Evolutionary conservation across 805 yeast species (phyloP).

Genomic region (Ogataea populi-albae): DNA sequence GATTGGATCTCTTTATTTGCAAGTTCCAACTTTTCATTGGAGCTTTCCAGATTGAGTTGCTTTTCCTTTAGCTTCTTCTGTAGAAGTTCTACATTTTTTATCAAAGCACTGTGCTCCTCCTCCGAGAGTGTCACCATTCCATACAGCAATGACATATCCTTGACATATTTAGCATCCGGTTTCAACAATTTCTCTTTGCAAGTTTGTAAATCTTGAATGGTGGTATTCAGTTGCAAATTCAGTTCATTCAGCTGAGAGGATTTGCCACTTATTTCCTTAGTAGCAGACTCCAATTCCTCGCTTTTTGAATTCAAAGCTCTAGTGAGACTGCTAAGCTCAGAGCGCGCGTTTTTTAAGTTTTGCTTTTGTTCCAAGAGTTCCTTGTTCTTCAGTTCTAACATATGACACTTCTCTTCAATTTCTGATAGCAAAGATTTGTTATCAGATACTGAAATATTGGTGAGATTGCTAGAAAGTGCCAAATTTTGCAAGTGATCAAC

Average conservation of each 20-base stretch:
- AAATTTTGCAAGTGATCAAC: no score
- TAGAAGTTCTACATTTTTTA: slow-evolving; percentile 2
- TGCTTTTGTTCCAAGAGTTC: no score
- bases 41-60: no score
- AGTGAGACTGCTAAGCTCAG: no score
- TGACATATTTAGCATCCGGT: slow-evolving; percentile 23
- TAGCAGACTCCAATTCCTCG: slow-evolving; percentile 1
- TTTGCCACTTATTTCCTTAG: slow-evolving; percentile 2
- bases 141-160: slow-evolving; percentile 8
- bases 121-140: slow-evolving; percentile 6
- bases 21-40: no score
- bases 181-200: slow-evolving; percentile 8
- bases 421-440: no score
- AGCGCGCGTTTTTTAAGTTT: no score
- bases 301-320: not conserved
- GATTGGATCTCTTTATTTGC: no score
- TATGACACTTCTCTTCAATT: no score
- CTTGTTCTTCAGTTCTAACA: no score
- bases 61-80: slow-evolving; percentile 6
- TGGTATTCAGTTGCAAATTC: slow-evolving; percentile 13
- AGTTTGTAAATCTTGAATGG: slow-evolving; percentile 1
- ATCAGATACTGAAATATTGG: no score
- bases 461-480: no score
- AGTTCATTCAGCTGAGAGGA: slow-evolving; percentile 11
- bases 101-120: slow-evolving; percentile 4